Evolutionary conservation across 768 basidiomycete genomes (phyloP), one percentile per base, ranked within the genome.

Genomic region (Calocybe cyanea): DNA sequence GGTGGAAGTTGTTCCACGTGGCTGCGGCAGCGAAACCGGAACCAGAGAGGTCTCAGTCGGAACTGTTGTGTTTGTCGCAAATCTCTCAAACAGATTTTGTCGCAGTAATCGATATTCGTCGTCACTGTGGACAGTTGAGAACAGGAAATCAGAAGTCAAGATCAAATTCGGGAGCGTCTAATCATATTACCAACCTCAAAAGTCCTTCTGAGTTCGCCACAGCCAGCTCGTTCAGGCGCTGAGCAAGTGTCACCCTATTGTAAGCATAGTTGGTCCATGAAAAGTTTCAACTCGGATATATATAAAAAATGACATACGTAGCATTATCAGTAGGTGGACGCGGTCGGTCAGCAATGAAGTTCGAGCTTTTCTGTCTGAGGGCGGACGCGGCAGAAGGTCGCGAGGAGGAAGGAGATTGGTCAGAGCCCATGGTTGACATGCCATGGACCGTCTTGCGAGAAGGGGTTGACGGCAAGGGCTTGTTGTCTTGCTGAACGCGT

Each of bases 91-190:
- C 31, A 92, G 70, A 58, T 83, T 88, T 63, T 90, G 88, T 35
- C 90, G 81, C 10, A 92, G 75, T 34, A 92, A 63, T 41, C 89
- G 81, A 61, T 92, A 92, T 60, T 90, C 90, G 54, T 91, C 87
- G 63, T 92, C 86, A 59, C 90, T 92, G 48, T 25, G 56, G 25
- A 41, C 25, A 46, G 37, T 2, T 35, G 4, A n/a, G 24, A n/a
- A 37, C 40, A 15, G 35, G 34, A 34, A n/a, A n/a, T n/a, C n/a
- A n/a, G n/a, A n/a, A n/a, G n/a, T n/a, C n/a, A n/a, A n/a, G n/a
- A n/a, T n/a, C 21, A 25, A 36, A 24, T 4, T 17, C 14, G 33
- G 24, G 21, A 15, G 18, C 34, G 34, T 24, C 43, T 24, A 21
- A 19, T 28, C 11, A 23, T 31, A n/a, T 36, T 43, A 50, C 81